Evolutionary conservation across 2,329 filamentous ascomycete species (phyloP).

Genomic region (Pestalotiopsis sp.): DNA sequence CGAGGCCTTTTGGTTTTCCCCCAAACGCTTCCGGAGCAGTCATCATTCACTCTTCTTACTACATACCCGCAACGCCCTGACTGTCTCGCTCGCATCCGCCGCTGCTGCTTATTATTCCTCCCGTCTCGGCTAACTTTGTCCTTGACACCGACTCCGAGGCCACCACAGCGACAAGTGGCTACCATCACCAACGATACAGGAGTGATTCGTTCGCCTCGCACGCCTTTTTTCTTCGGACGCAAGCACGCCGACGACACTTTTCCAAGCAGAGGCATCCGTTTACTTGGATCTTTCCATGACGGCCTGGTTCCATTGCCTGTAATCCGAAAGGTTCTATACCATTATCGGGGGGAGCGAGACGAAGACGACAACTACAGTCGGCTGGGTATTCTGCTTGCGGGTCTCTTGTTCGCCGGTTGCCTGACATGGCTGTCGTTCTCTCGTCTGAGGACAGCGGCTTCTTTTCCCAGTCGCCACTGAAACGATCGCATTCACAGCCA

Average conservation of each 20-base stretch:
- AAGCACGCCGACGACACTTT: not conserved
- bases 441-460: conserved; percentile 58
- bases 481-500: conserved; percentile 62
- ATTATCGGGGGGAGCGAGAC: conserved; percentile 25
- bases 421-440: conserved; percentile 57
- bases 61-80: not conserved
- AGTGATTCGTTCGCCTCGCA: not conserved
- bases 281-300: conserved; percentile 11
- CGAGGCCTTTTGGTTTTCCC: not conserved
- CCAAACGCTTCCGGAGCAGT: not conserved
- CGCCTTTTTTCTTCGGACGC: not conserved
- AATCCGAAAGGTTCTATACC: conserved; percentile 10
- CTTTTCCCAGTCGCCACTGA: conserved; percentile 55
- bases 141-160: not conserved
- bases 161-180: not conserved
- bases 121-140: not conserved
- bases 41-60: not conserved
- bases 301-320: conserved; percentile 2
- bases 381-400: not conserved
- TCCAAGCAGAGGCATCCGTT: not conserved
- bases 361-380: conserved; percentile 9
- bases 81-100: not conserved
- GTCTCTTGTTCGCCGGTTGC: not conserved
- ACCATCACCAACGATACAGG: not conserved
- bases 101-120: not conserved